Base-by-base conservation (phyloP, 2,329 filamentous ascomycete species). In the Pseudogymnoascus sp. region DNA sequence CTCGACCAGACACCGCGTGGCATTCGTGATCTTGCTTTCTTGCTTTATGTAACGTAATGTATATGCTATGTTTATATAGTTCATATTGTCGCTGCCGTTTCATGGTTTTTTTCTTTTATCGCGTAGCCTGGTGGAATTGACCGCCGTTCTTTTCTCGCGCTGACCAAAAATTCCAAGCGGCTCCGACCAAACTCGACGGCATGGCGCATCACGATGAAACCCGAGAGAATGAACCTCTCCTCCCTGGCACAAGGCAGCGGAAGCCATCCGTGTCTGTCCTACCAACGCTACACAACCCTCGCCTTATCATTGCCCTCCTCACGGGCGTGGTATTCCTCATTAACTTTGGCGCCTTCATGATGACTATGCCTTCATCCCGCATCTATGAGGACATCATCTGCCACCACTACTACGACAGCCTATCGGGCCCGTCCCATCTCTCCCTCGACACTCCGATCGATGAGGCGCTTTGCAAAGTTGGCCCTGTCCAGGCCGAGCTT, bases 381-480 rank as follows among this genome's bases (percentile, higher is more conserved):
- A 69, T 76, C 28, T 73, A 72, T 42, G 77, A 78, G 65, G 74
- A 78, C 66, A 74, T 77, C 35, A 66, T 77, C 19, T 78, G 77
- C 66, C 75, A 73, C 62, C 73, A 76, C 62, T 77, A 77, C 63
- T 73, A 71, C 61, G 67, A 71, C n/a, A 50, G 66, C 15, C 38
- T 69, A 17, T 47, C 67, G 21, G 68, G 69, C 10, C 63, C 59
- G 4, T 68, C 62, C 13, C 67, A 67, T 47, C 69, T 72, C 44
- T 66, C 66, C 3, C 63, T 69, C 10, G 62, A 65, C 9, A 65
- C 63, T 26, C 53, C 62, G 1, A 76, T 78, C 38, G 72, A 76
- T 28, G 76, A 78, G 66, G 65, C 44, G 8, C 57, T 71, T 57
- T 78, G 76, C 66, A 78, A 78, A 66, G 71, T 66, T 4, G 71